Base-by-base conservation (phyloP, 257 asterid species). In the Jacaranda copaia region DNA sequence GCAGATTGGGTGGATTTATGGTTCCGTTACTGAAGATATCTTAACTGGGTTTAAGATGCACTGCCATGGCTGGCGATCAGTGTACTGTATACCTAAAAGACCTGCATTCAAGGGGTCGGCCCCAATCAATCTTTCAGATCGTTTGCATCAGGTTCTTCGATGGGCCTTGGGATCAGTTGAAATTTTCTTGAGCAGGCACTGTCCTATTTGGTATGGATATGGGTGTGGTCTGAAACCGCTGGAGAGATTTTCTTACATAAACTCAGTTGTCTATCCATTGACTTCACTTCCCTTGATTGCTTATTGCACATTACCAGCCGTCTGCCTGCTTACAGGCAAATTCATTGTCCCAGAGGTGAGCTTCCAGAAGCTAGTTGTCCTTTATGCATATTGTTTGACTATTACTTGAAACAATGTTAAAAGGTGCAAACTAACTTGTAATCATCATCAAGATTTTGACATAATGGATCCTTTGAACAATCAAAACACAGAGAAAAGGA, bases 101-200 rank as follows among this genome's bases (percentile, higher is more conserved):
- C 87, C 99, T 45, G 99, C 99, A 49, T 94, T 94, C 58, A 92
- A 94, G 76, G 98, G 98, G 57, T 94, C 98, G 5, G 98, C 97
- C 53, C 98, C 97, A 6, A 94, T 94, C 87, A 94, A 94, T 88
- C 94, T 94, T 62, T 90, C 98, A 2, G 98, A 94, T 84, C 98
- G 98, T 86, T 79, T 94, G 83, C 98, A 94, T 79, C 98, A 94
- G 65, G 98, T 94, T 75, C 98, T 94, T 66, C 97, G 98, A 10
- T 94, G 98, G 98, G 98, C 99, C 8, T 85, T 94, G 85, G 99
- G 99, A 19, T 94, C 99, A 5, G 98, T 94, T 14, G 99, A 94
- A 67, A 94, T 94, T 76, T 69, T 94, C 20, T 79, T 92, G 88
- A 94, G 99, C 81, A 88, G 91, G 70, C 99, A 95, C 73, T 95